Evolutionary conservation across 148 eudicot genomes (phyloP).

Genomic region (Cornus suecica): DNA sequence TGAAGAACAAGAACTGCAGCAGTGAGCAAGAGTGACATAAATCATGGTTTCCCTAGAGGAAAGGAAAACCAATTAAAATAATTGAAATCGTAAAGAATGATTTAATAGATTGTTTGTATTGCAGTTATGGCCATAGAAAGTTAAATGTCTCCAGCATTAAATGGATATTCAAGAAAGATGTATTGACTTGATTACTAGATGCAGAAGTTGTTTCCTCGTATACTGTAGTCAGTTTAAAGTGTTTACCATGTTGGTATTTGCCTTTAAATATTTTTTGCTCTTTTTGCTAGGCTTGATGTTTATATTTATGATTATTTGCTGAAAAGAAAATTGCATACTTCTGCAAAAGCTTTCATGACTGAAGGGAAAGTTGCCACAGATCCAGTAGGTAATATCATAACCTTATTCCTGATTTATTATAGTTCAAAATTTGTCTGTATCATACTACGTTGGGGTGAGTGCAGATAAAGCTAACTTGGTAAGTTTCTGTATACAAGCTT

Average conservation of each 20-base stretch:
- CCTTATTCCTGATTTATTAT: background rate
- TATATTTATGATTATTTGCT: conserved; percentile 95
- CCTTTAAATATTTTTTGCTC: background rate
- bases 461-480: background rate
- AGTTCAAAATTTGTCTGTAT: background rate
- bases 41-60: too few species aligned
- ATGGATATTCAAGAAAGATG: too few species aligned
- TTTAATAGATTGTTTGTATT: too few species aligned
- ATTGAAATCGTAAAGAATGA: too few species aligned
- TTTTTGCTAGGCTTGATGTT: conserved; percentile 81
- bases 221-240: conserved; percentile 6
- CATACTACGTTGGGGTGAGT: background rate
- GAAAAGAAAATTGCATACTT: conserved; percentile 81
- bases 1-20: too few species aligned
- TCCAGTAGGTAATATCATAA: conserved; percentile 77
- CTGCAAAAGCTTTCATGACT: conserved; percentile 97
- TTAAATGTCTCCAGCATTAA: too few species aligned
- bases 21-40: too few species aligned
- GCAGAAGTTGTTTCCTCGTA: background rate
- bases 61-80: too few species aligned
- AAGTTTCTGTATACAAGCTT: background rate
- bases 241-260: background rate
- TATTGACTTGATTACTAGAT: background rate
- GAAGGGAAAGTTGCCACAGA: conserved; percentile 99
- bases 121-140: too few species aligned